These are phyloP conservation scores for Wickerhamiella infanticola DNA, from an alignment of 1,139 yeast species.

Conservation along the genomic window DNA sequence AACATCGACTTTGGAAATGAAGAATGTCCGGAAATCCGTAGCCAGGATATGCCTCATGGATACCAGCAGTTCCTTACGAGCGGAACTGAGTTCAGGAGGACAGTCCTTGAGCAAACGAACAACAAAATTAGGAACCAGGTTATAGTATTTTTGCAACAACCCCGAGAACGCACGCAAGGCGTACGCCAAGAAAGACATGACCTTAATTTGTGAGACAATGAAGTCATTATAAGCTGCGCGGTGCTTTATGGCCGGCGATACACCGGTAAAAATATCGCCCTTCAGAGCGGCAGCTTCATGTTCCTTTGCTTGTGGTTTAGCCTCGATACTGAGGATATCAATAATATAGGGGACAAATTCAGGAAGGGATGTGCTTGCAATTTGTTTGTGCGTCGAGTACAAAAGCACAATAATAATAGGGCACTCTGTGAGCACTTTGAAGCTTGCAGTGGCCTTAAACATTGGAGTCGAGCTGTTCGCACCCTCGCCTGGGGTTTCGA, in stretches of 20 bases:
- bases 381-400: slow-evolving; percentile 69
- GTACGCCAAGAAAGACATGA: slow-evolving; percentile 89
- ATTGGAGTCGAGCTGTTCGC: slow-evolving; percentile 32
- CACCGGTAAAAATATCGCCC: slow-evolving; percentile 38
- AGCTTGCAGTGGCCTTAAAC: slow-evolving; percentile 40
- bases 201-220: slow-evolving; percentile 89
- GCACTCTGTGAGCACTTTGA: slow-evolving; percentile 87
- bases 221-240: slow-evolving; percentile 78
- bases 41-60: slow-evolving; percentile 90
- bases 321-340: slow-evolving; percentile 59
- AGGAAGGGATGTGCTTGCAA: slow-evolving; percentile 59
- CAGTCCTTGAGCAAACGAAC: slow-evolving; percentile 82
- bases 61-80: slow-evolving; percentile 82
- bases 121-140: slow-evolving; percentile 70
- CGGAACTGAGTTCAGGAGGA: slow-evolving; percentile 88
- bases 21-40: slow-evolving; percentile 69
- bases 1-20: slow-evolving; percentile 72
- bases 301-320: slow-evolving; percentile 54
- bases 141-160: slow-evolving; percentile 46
- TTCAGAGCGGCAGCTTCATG: slow-evolving; percentile 43
- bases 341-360: slow-evolving; percentile 71
- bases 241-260: slow-evolving; percentile 56
- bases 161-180: slow-evolving; percentile 75
- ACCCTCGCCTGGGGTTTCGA: slow-evolving; percentile 25
- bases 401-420: slow-evolving; percentile 92